Evolutionary conservation across 2,329 filamentous ascomycete species (phyloP), one percentile per base, ranked within the genome.

Genomic region (Fusarium sp.): DNA sequence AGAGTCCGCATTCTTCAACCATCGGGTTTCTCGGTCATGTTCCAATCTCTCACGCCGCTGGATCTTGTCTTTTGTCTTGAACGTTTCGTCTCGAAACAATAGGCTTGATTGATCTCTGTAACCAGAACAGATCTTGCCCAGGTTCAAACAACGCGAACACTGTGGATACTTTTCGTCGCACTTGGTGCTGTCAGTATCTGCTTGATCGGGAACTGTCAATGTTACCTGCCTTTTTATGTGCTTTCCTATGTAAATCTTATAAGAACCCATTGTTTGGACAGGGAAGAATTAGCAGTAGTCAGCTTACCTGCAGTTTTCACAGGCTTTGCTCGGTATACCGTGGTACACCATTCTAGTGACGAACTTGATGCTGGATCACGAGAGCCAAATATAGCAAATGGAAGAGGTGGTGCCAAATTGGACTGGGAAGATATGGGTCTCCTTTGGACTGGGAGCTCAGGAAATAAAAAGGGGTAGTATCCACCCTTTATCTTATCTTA

Each of bases 301-400:
- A n/a, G 6, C 57, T 33, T 40, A 60, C 58, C 58, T 52, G 46
- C 58, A 60, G 28, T 53, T 35, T 32, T 53, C 37, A 19, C 58
- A 60, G 19, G 21, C 58, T 6, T 37, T 37, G 28, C 46, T 60
- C 5, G 46, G 58, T 43, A 19, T 42, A 9, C 58, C 46, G 13
- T 12, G 16, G 10, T 43, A 35, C 2, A 28, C 58, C 58, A 60
- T 60, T 33, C 1, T n/a, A 19, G 9, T 28, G 11, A 9, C 8
- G 3, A 38, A 28, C 5, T 33, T 23, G 10, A 23, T 28, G 23
- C 16, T 21, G 4, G 13, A n/a, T 10, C 19, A 6, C 5, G 21
- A 49, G 13, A 16, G 19, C 3, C 4, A 10, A 21, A 49, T 40
- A 32, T 40, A 40, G 18, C 21, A 21, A 9, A 19, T 38, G 6